Base-by-base conservation (phyloP, 352 stramenopile genomes). In the Pythium dissimile region DNA sequence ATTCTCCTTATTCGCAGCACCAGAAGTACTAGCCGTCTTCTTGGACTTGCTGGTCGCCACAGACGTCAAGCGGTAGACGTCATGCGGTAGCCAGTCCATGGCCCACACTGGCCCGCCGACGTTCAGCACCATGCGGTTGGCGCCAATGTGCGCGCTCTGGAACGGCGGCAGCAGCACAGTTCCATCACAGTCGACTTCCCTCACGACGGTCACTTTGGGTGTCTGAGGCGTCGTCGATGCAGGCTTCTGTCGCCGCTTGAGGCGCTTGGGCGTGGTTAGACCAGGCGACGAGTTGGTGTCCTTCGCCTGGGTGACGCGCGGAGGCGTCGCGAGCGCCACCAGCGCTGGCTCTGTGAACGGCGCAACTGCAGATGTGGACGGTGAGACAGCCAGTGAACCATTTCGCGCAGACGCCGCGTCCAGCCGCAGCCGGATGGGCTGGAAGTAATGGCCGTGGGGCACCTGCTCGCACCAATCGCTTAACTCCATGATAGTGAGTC, bases 41-140 rank as follows among this genome's bases (percentile, higher is more conserved):
- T 59, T 56, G 16, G 57, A 48, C 23, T 54, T 54, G 18, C 24
- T 54, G 5, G 37, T 34, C 1, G 39, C 47, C 1, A 12, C 53
- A 5, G 27, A 21, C 4, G 54, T 64, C 38, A 49, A 54, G 32
- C 49, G 38, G 44, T 69, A 69, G 24, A 64, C 54, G 12, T 69
- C 62, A 27, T 68, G 67, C 11, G 73, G 77, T 35, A 90, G 45
- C 83, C 83, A 93, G 41, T 91, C 83, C 75, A 93, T 90, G 10
- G 83, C 83, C 80, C 80, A 91, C 32, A 93, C 74, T 2, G 83
- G 83, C 18, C 83, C 83, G 20, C 83, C 83, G 0, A 75, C 79
- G 51, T 93, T 91, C 15, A 91, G 31, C 16, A 61, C 81, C 57
- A 81, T 77, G 55, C 69, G 67, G 6, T 72, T 59, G 16, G 45